phyloP scores from a whole-genome alignment of 495 filamentous ascomycete genomes.

The Annulohypoxylon stygium region DNA sequence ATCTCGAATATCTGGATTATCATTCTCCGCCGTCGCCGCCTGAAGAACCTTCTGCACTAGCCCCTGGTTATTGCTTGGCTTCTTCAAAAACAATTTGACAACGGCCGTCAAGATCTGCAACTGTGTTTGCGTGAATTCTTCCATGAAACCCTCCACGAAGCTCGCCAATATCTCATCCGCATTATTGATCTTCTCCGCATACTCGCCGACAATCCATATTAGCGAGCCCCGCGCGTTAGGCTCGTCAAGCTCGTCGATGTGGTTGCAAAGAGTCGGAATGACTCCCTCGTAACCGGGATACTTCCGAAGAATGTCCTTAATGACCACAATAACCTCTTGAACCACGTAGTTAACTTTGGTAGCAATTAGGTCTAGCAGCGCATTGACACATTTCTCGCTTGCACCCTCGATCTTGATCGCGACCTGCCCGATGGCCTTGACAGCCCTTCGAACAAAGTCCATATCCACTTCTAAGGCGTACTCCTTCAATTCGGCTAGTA shows the following conservation, averaged over 20 bases:
- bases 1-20: constrained; percentile 97
- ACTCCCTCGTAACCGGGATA: constrained; percentile 98
- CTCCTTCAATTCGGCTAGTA: constrained; percentile 93
- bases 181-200: constrained; percentile 98
- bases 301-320: constrained; percentile 98
- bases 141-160: constrained; percentile 92
- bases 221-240: constrained; percentile 90
- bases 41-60: constrained; percentile 95
- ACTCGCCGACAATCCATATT: constrained; percentile 99
- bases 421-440: constrained; percentile 95
- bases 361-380: constrained; percentile 90
- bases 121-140: constrained; percentile 94
- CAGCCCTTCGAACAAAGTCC: constrained; percentile 95
- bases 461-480: constrained; percentile 99
- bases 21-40: constrained; percentile 90
- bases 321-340: constrained; percentile 96
- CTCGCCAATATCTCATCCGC: constrained; percentile 88
- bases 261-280: constrained; percentile 94
- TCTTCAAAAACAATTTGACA: constrained; percentile 97
- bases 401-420: constrained; percentile 98
- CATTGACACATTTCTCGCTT: constrained; percentile 94
- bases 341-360: constrained; percentile 99
- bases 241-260: constrained; percentile 97
- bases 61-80: constrained; percentile 86
- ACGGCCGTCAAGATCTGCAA: constrained; percentile 96